Evolutionary conservation across 75 land plant species (phyloP).

Genomic region (Cryptomeria japonica): DNA sequence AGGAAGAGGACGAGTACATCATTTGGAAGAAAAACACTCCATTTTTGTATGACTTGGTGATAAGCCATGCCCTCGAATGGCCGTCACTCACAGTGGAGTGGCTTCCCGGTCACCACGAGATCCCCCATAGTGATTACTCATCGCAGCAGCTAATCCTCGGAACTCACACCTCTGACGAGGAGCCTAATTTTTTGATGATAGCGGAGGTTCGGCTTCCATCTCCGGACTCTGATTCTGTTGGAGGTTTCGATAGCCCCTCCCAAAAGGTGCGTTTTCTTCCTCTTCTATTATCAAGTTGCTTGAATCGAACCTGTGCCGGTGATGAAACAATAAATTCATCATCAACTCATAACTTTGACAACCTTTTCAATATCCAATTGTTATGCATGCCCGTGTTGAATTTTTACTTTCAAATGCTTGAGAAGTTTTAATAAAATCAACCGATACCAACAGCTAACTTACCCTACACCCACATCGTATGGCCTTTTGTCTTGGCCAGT

Average conservation of each 20-base stretch:
- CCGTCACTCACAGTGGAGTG: conserved; percentile 96
- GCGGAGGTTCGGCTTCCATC: conserved; percentile 68
- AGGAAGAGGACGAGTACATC: conserved; percentile 70
- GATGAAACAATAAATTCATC: too few species aligned
- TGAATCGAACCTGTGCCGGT: background rate
- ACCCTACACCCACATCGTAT: background rate
- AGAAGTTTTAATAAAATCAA: background rate
- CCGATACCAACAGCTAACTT: too few species aligned
- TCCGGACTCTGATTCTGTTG: background rate
- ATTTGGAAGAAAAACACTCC: conserved; percentile 99
- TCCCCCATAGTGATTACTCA: conserved; percentile 22
- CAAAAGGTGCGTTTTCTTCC: background rate
- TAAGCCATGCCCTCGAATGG: conserved; percentile 91
- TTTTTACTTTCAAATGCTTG: background rate
- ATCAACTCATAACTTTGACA: too few species aligned
- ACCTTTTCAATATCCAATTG: too few species aligned
- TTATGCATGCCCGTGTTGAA: background rate
- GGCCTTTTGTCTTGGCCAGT: too few species aligned
- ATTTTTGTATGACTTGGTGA: conserved; percentile 80
- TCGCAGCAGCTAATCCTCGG: conserved; percentile 70
- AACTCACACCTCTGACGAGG: conserved; percentile 84
- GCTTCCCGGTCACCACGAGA: conserved; percentile 53
- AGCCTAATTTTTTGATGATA: conserved; percentile 80
- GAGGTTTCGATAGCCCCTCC: conserved; percentile 2
- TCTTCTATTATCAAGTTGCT: background rate